These are phyloP conservation scores for Fusarium longipes DNA, from an alignment of 2,329 filamentous ascomycete genomes.

Conservation along the genomic window DNA sequence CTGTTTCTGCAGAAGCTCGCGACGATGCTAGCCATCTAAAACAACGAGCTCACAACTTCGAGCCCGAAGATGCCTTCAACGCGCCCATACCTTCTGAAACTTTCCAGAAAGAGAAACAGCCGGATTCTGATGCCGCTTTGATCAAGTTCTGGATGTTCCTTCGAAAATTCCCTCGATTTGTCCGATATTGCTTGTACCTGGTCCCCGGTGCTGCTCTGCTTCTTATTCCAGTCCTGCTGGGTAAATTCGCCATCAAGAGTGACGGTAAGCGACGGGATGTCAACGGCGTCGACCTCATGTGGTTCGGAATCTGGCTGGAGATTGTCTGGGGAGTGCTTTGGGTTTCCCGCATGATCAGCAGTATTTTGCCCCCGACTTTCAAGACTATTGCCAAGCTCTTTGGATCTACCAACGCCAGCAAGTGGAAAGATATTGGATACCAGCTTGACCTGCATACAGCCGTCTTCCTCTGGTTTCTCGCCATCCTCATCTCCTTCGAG, in stretches of 20 bases:
- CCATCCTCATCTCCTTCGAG: slow-evolving; percentile 85
- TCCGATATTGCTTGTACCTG: slow-evolving; percentile 62
- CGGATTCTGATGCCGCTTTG: slow-evolving; percentile 50
- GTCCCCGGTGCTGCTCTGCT: slow-evolving; percentile 59
- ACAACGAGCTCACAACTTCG: slow-evolving; percentile 50
- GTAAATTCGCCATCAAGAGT: slow-evolving; percentile 52
- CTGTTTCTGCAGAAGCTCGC: slow-evolving; percentile 58
- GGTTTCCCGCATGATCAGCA: slow-evolving; percentile 71
- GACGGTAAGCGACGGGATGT: slow-evolving; percentile 59
- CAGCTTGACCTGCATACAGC: slow-evolving; percentile 87
- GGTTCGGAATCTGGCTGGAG: slow-evolving; percentile 97
- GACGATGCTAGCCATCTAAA: slow-evolving; percentile 45
- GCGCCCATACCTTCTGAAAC: slow-evolving; percentile 46
- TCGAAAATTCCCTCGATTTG: slow-evolving; percentile 61
- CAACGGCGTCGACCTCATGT: slow-evolving; percentile 76
- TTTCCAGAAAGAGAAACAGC: slow-evolving; percentile 43
- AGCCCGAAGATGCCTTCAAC: slow-evolving; percentile 62
- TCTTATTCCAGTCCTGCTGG: slow-evolving; percentile 60
- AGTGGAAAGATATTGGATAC: slow-evolving; percentile 90
- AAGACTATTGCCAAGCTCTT: slow-evolving; percentile 73
- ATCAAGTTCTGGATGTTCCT: slow-evolving; percentile 58
- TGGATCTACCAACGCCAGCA: slow-evolving; percentile 86
- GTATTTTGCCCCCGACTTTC: slow-evolving; percentile 61
- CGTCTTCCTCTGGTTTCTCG: slow-evolving; percentile 92
- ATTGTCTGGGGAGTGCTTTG: slow-evolving; percentile 93